Evolutionary conservation across 495 filamentous ascomycete species (phyloP).

Genomic region (Lepidopterella palustris): DNA sequence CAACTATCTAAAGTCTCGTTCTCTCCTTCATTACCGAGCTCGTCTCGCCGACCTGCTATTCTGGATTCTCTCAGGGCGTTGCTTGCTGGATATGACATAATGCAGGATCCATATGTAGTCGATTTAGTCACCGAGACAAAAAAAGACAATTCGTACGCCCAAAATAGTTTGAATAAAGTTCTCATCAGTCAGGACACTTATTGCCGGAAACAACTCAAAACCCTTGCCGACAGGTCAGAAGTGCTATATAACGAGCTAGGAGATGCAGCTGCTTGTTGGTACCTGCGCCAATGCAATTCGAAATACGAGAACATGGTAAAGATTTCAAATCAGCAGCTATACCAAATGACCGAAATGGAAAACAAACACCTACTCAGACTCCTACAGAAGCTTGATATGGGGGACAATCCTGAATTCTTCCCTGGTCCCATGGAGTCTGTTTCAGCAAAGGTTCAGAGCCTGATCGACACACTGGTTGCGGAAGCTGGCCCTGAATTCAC

Average conservation of each 20-base stretch:
- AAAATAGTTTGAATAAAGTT: conserved; percentile 41
- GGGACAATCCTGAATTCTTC: neutral
- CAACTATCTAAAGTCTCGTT: conserved; percentile 47
- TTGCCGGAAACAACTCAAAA: conserved; percentile 56
- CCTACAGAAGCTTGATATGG: conserved; percentile 40
- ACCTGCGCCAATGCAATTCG: conserved; percentile 51
- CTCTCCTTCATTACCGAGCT: conserved; percentile 31
- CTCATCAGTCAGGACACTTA: conserved; percentile 53
- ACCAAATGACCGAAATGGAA: conserved; percentile 47
- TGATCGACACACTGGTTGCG: conserved; percentile 50
- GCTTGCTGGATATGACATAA: conserved; percentile 50
- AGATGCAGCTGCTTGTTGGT: conserved; percentile 65
- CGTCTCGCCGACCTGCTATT: conserved; percentile 32
- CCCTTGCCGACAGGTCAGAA: conserved; percentile 45
- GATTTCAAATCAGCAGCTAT: conserved; percentile 29
- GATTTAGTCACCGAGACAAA: conserved; percentile 40
- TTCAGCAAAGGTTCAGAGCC: conserved; percentile 25
- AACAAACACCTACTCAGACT: conserved; percentile 53
- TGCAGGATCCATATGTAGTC: conserved; percentile 64
- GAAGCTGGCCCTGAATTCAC: conserved; percentile 46
- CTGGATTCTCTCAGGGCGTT: conserved; percentile 24
- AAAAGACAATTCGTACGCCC: conserved; percentile 24
- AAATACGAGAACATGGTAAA: conserved; percentile 40
- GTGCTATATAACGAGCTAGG: conserved; percentile 64
- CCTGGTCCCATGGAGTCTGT: conserved; percentile 9